phyloP scores from a whole-genome alignment of 345 rosid species.

The Clausena lansium region DNA sequence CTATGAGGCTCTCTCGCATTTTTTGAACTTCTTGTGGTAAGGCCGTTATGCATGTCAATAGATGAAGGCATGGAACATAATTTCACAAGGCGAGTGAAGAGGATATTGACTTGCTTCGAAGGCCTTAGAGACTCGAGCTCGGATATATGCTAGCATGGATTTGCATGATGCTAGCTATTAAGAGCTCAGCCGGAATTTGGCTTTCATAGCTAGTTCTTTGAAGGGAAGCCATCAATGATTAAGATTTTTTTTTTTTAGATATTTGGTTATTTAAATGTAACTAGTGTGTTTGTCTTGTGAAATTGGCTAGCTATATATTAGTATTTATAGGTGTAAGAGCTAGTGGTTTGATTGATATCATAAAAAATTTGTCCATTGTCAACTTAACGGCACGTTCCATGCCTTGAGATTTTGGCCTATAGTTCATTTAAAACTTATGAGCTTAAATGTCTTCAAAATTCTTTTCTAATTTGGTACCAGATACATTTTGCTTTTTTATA shows the following conservation, averaged over 20 bases:
- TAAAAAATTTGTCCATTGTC: background rate
- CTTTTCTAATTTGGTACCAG: background rate
- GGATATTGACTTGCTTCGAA: constrained; percentile 25
- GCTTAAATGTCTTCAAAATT: background rate
- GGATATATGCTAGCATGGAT: constrained; percentile 21
- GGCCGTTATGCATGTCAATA: constrained; percentile 19
- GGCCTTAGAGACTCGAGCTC: constrained; percentile 29
- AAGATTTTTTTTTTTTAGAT: background rate
- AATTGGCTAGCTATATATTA: background rate
- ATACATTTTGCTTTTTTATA: background rate
- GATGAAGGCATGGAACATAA: constrained; percentile 27
- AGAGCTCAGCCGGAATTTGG: constrained; percentile 11
- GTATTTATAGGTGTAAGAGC: background rate
- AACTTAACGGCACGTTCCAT: background rate
- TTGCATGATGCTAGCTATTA: constrained; percentile 24
- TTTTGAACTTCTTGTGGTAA: constrained; percentile 17
- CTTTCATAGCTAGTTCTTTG: constrained; percentile 1
- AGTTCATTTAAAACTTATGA: background rate
- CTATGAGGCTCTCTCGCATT: constrained; percentile 31
- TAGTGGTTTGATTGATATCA: background rate
- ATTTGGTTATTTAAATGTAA: no score
- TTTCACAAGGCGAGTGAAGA: constrained; percentile 28
- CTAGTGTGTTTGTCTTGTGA: background rate
- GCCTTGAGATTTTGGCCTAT: background rate
- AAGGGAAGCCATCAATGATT: constrained; percentile 34